Evolutionary conservation across 495 filamentous ascomycete genomes (phyloP), one percentile per base, ranked within the genome.

Genomic region (Lasiosphaeria ovina): DNA sequence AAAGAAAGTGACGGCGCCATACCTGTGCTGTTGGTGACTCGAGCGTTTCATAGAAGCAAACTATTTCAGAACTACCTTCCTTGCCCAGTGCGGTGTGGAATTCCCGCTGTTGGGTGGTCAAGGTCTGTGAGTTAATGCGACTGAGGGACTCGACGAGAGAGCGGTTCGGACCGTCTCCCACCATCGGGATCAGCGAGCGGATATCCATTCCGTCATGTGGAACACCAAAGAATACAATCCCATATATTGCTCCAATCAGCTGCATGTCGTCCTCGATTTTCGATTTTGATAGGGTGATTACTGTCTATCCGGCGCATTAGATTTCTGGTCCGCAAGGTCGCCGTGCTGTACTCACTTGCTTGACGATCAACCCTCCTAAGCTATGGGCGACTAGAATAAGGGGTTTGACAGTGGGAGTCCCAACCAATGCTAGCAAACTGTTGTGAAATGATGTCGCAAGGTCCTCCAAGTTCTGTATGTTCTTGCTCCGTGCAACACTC

Each of bases 1-100:
- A 16, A 34, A 50, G 35, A 17, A 24, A 59, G 49, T 14, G 16
- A 14, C 31, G n/a, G 17, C 35, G 16, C 16, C 48, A 36, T 52
- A 52, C 49, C 47, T 16, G 3, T 44, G 36, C 36, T 3, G 55
- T 55, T 8, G 24, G 40, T 17, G 54, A 59, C 35, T 42, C 32
- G 49, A 68, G 54, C 57, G 68, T 53, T 59, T 69, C 62, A 50
- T 57, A 69, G 48, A 77, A 77, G 54, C 72, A 74, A 12, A 51
- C 65, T 7, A 76, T 71, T 0, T 66, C 57, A 33, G 35, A 33
- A 38, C 53, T 49, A 0, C 59, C 51, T 5, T 72, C 63, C 17
- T 54, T 44, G 31, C 8, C 48, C 3, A 65, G 63, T 44, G 60
- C 62, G 9, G 34, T 47, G 31, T 53, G 48, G 32, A 59, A 59